Conservation (phyloP, 1,284 basidiomycete species). For the Erythrobasidium hasegawianum region DNA sequence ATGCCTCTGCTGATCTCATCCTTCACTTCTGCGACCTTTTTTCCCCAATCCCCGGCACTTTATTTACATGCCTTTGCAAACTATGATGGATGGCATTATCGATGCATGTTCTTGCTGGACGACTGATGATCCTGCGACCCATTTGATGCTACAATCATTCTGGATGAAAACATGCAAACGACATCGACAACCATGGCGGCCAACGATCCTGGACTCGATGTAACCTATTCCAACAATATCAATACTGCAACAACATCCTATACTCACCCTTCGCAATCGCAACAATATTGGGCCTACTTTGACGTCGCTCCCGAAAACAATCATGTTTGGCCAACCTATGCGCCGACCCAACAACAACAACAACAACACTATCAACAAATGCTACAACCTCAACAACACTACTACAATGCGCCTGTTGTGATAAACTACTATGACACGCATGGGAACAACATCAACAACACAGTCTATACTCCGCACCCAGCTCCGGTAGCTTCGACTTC, state of each 20-base stretch:
- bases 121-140: not conserved
- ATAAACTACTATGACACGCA: slow-evolving; percentile 4
- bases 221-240: no score
- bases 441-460: no score
- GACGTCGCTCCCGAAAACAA: not conserved
- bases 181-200: not conserved
- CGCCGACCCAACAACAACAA: not conserved
- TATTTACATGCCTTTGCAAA: no score
- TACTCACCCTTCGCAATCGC: not conserved
- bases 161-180: not conserved
- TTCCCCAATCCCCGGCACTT: no score
- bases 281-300: not conserved
- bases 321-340: not conserved
- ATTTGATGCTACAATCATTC: not conserved
- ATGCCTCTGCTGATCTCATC: no score
- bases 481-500: not conserved
- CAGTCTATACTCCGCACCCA: not conserved
- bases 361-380: not conserved
- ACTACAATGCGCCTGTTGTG: not conserved
- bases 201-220: no score
- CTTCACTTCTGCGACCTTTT: no score
- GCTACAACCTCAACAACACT: not conserved
- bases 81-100: no score
- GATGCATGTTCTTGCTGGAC: no score
- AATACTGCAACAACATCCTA: not conserved